phyloP scores from a whole-genome alignment of 371 early-diverging fungal species.

The Syncephalis plumigaleata region DNA sequence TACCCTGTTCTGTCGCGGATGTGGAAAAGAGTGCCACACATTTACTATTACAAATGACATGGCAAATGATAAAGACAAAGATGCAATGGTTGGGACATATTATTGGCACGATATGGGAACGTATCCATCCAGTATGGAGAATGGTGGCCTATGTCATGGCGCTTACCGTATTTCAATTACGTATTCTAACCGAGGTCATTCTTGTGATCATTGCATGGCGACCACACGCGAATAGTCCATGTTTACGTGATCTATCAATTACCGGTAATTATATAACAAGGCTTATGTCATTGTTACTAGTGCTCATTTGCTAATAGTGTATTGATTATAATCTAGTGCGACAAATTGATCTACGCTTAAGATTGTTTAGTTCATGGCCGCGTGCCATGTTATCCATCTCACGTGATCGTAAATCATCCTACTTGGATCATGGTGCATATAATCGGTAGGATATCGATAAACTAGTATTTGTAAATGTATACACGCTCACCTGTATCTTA shows the following conservation, averaged over 20 bases:
- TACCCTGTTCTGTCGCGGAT: too few relatives aligned
- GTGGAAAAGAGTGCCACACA: too few relatives aligned
- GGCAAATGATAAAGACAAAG: too few relatives aligned
- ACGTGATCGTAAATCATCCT: conserved; percentile 38
- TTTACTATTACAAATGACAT: too few relatives aligned
- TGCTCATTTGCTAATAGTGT: too few relatives aligned
- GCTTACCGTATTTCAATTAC: conserved; percentile 14
- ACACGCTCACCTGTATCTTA: neutral
- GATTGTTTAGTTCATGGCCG: conserved; percentile 72
- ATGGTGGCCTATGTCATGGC: conserved; percentile 11
- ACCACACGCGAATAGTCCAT: neutral
- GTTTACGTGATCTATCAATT: conserved; percentile 36
- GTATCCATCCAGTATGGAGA: neutral
- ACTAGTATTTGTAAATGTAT: neutral
- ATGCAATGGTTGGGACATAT: too few relatives aligned
- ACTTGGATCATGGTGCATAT: conserved; percentile 54
- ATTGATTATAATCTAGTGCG: conserved; percentile 19
- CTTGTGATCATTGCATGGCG: conserved; percentile 21
- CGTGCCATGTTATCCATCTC: conserved; percentile 46
- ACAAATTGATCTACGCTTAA: conserved; percentile 63
- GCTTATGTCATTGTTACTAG: conserved; percentile 1
- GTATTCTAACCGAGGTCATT: conserved; percentile 13
- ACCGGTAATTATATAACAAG: conserved; percentile 19
- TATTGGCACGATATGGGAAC: too few relatives aligned
- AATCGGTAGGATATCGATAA: conserved; percentile 31